Conservation (phyloP, 2,329 filamentous ascomycete species). For the Xylaria sp. region DNA sequence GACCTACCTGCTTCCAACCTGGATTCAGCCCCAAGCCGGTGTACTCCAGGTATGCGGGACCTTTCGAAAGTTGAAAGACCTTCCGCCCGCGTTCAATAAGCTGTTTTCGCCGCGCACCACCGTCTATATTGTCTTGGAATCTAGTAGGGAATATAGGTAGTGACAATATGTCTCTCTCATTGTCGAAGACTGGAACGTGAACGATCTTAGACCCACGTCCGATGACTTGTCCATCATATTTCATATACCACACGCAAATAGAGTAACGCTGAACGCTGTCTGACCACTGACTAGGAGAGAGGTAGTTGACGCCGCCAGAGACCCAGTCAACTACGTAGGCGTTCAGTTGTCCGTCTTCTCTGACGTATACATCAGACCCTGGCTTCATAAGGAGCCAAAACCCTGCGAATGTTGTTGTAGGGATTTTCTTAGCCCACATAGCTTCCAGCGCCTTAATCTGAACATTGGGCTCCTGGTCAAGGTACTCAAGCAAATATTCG, state of each 20-base stretch:
- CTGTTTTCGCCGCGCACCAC: constrained; percentile 25
- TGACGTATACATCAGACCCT: constrained; percentile 33
- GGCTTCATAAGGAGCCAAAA: constrained; percentile 36
- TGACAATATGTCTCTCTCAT: constrained; percentile 32
- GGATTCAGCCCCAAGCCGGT: constrained; percentile 30
- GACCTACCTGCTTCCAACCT: constrained; percentile 31
- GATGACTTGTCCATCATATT: constrained; percentile 32
- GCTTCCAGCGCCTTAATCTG: constrained; percentile 25
- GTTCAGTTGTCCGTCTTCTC: constrained; percentile 35
- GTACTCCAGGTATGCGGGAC: constrained; percentile 34
- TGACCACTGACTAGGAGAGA: constrained; percentile 21
- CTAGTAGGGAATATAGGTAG: constrained; percentile 34
- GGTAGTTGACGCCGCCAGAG: constrained; percentile 27
- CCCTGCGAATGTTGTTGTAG: constrained; percentile 35
- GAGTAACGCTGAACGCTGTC: constrained; percentile 14
- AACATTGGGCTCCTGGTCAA: constrained; percentile 31
- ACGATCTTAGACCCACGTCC: constrained; percentile 22
- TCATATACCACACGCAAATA: constrained; percentile 32
- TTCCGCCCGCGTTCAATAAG: constrained; percentile 34
- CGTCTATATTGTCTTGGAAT: constrained; percentile 27
- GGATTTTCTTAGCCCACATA: constrained; percentile 32
- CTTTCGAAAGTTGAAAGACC: constrained; percentile 28
- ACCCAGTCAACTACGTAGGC: constrained; percentile 33
- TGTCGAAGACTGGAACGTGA: constrained; percentile 29
- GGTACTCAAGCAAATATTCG: constrained; percentile 34